Evolutionary conservation across 2,329 filamentous ascomycete genomes (phyloP).

Genomic region (Colletotrichum sp.): DNA sequence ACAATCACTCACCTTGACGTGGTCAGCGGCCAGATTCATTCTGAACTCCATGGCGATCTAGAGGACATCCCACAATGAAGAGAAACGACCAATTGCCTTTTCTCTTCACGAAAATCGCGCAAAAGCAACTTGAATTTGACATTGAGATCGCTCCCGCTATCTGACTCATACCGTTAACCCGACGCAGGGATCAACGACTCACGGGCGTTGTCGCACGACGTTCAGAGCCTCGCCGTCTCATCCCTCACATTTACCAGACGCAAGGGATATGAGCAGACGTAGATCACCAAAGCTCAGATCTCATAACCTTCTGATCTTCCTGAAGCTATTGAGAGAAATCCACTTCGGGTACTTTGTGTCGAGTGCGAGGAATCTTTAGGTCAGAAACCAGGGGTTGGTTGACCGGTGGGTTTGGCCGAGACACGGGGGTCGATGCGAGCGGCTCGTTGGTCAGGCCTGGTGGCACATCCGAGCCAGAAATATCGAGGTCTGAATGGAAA

Average conservation of each 20-base stretch:
- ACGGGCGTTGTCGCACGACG: not conserved
- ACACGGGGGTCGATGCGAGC: not conserved
- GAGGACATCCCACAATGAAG: fast-evolving
- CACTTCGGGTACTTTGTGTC: not conserved
- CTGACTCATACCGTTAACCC: not conserved
- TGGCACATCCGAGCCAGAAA: not conserved
- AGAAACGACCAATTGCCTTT: fast-evolving
- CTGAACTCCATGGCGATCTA: not conserved
- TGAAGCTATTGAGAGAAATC: not conserved
- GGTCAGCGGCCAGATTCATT: fast-evolving
- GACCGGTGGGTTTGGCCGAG: not conserved
- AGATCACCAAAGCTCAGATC: not conserved
- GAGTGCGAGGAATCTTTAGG: not conserved
- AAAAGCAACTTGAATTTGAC: not conserved
- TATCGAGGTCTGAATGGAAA: not conserved
- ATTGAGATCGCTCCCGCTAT: not conserved
- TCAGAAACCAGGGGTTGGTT: not conserved
- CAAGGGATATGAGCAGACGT: not conserved
- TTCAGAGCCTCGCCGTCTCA: not conserved
- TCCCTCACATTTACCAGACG: not conserved
- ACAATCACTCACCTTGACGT: not conserved
- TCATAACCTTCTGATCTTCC: not conserved
- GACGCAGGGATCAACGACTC: not conserved
- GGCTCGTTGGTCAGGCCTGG: not conserved
- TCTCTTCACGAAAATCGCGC: not conserved